These are phyloP conservation scores for Groenewaldozyma auringiensis DNA, from an alignment of 1,139 yeast species.

Conservation along the genomic window DNA sequence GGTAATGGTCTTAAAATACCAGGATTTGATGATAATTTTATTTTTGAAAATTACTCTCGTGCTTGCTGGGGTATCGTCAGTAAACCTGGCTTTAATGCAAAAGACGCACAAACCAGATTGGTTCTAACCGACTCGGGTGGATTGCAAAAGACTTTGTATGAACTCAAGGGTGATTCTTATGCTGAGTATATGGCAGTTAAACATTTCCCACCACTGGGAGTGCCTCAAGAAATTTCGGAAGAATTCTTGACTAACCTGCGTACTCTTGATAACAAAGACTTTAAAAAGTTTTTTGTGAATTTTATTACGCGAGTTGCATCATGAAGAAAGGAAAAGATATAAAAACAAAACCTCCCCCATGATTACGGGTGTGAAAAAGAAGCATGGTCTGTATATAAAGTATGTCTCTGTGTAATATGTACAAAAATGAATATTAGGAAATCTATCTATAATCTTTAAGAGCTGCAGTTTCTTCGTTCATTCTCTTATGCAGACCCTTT, in stretches of 20 bases:
- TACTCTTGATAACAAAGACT: conserved; percentile 22
- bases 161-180: conserved; percentile 28
- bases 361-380: background rate
- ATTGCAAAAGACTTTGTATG: conserved; percentile 56
- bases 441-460: conserved; percentile 24
- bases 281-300: conserved; percentile 24
- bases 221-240: conserved; percentile 22
- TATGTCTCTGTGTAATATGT: too few species aligned
- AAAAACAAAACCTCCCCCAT: too few species aligned
- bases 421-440: background rate
- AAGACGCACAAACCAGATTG: conserved; percentile 72
- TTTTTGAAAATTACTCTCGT: conserved; percentile 61
- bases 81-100: conserved; percentile 56
- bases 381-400: too few species aligned
- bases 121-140: conserved; percentile 69
- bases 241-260: conserved; percentile 24
- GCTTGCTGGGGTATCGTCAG: conserved; percentile 75
- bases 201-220: conserved; percentile 27
- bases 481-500: conserved; percentile 36
- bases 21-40: conserved; percentile 51
- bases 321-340: too few species aligned
- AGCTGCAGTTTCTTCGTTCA: conserved; percentile 25
- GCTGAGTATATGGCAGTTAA: conserved; percentile 20
- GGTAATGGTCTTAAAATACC: conserved; percentile 53
- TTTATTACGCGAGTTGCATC: conserved; percentile 14